Base-by-base conservation (phyloP, 2,329 filamentous ascomycete species). In the Aspergillus spinulosporus region DNA sequence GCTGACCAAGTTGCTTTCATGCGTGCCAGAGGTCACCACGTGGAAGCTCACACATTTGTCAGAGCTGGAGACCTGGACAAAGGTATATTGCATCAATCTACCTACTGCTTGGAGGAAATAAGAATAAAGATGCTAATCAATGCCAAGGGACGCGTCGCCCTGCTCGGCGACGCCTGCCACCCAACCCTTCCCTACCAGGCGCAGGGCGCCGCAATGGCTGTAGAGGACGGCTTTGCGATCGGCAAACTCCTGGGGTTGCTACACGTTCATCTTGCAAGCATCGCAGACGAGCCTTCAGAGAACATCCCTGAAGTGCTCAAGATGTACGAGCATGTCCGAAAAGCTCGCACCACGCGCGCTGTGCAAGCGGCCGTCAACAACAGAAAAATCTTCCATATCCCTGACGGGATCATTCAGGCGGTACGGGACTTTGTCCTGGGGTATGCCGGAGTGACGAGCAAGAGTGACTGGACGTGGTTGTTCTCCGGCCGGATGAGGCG, bases 201-300 rank as follows among this genome's bases (percentile, higher is more conserved):
- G 0, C 87, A 85, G 66, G 86, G 87, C 0, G 86, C 86, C 4
- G 87, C 87, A 62, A 84, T 81, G 3, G 81, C 83, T 0, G 76
- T 89, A 1, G 86, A 89, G 65, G 87, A 89, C 49, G 86, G 85
- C 0, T 84, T 84, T 0, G 82, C 86, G 0, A 69, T 89, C 0
- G 86, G 85, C 0, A 74, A 77, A 2, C 62, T 88, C 2, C 72
- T 89, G 2, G 57, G 52, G 1, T 21, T 29, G 6, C 0, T 78
- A 78, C 0, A 73, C 76, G 3, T 68, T 83, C 1, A 63, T 72
- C 12, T 21, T 5, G 28, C 15, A 9, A 7, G 2, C 0, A 3
- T 14, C 1, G 11, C 26, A 7, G 7, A 26, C 26, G 3, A 39
- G 21, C 21, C 21, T 21, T 21, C 21, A n/a, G 40, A 36, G 2